These are phyloP conservation scores for Boletellus emodensis DNA, from an alignment of 768 basidiomycete genomes.

Conservation along the genomic window DNA sequence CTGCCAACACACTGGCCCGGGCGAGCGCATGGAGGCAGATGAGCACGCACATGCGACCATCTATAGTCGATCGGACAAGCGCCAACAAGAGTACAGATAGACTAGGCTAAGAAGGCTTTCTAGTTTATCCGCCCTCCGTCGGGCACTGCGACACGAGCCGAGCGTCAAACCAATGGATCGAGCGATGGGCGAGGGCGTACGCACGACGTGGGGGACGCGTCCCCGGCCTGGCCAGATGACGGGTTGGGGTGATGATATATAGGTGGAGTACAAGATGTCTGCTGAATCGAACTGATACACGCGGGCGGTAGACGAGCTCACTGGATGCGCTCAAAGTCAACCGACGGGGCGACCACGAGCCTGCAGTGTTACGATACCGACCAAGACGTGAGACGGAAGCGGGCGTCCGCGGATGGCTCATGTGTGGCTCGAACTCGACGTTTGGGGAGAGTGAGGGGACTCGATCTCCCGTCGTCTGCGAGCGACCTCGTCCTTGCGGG, in stretches of 20 bases:
- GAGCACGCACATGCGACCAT: background rate
- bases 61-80: conserved; percentile 8
- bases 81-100: conserved; percentile 10
- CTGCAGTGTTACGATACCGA: conserved; percentile 14
- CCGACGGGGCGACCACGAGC: conserved; percentile 2
- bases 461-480: conserved; percentile 25
- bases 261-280: conserved; percentile 14
- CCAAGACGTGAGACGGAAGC: conserved; percentile 2
- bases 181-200: conserved; percentile 1
- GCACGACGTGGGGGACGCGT: conserved; percentile 12
- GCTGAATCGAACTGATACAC: conserved; percentile 15
- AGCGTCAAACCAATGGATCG: background rate
- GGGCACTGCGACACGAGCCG: background rate
- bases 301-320: conserved; percentile 7
- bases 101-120: conserved; percentile 5
- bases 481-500: conserved; percentile 25
- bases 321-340: conserved; percentile 15
- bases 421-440: conserved; percentile 9
- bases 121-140: conserved; percentile 4
- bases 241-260: conserved; percentile 1
- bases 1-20: background rate
- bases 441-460: background rate
- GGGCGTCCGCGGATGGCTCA: conserved; percentile 11
- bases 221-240: background rate
- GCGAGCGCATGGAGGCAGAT: too few species aligned